Evolutionary conservation across 1,139 yeast genomes (phyloP), one percentile per base, ranked within the genome.

Genomic region (Ashbya aceris): DNA sequence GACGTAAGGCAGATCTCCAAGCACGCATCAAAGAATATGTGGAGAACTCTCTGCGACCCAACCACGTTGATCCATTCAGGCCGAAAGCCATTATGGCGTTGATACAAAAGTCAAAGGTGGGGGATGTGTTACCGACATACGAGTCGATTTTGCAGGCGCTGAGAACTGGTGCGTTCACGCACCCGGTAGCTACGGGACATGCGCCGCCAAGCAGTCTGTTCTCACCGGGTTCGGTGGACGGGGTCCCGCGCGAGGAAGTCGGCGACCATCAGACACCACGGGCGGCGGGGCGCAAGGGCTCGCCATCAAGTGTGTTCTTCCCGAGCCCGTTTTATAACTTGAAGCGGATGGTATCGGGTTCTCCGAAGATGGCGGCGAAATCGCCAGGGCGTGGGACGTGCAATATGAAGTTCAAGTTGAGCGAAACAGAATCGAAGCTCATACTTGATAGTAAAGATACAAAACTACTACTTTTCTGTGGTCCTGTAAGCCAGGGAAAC

Each of bases 1-100:
- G 84, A 1, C 61, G 72, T 34, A 78, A 77, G 54, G 67, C 67
- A 9, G 79, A 75, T 29, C 53, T 78, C 11, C 67, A 69, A 39
- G 73, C 70, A 23, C 61, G 81, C 37, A 55, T 78, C 10, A 58
- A 61, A 38, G 61, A 61, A 10, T 70, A 62, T 50, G 49, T 74
- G 30, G 62, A 61, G 27, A 64, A 52, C 33, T 53, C 64, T 6
- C 43, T 64, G 31, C 70, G 73, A 1, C 53, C 49, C 38, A 62
- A 61, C 12, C 53, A 53, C 11, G 46, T 61, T 12, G 79, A 76
- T 46, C 58, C 62, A 8, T 60, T 67, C 40, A 59, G 73, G 32
- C 57, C 76, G 14, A 54, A 67, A 40, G 71, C 79, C 1, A 56
- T 75, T 9, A 60, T 69, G 29, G 61, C 70, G 17, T 48, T 76